A percentile compares a stretch with the other conserved stretches of the same genome.
Evolutionary conservation across 495 filamentous ascomycete genomes (phyloP).

Genomic region (Pyrenula aspistea): DNA sequence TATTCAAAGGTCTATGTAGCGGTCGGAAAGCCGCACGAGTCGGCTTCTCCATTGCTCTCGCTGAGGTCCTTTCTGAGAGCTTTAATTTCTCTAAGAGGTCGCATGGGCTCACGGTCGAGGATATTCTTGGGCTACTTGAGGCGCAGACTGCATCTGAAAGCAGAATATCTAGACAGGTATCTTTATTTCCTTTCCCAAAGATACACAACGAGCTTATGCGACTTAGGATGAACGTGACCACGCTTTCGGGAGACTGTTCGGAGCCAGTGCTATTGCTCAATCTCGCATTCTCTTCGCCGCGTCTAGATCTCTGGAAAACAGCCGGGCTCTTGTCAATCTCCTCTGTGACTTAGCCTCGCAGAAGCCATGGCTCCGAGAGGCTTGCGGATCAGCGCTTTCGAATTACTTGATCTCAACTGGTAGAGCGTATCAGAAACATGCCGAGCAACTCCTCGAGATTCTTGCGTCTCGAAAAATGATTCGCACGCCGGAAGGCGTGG

Average conservation of each 20-base stretch:
- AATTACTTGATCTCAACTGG: slow-evolving; percentile 31
- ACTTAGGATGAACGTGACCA: slow-evolving; percentile 73
- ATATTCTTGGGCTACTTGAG: slow-evolving; percentile 52
- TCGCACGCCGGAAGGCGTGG: slow-evolving; percentile 75
- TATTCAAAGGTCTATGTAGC: slow-evolving; percentile 83
- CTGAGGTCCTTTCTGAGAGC: slow-evolving; percentile 61
- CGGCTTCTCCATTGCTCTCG: slow-evolving; percentile 84
- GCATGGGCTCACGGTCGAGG: slow-evolving; percentile 27
- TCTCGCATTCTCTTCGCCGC: slow-evolving; percentile 57
- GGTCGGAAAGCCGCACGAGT: slow-evolving; percentile 78
- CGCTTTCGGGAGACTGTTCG: slow-evolving; percentile 75
- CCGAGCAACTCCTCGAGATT: slow-evolving; percentile 41
- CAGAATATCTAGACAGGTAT: slow-evolving; percentile 50
- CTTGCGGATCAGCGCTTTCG: slow-evolving; percentile 64
- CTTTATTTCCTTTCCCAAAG: neutral
- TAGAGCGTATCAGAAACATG: slow-evolving; percentile 16
- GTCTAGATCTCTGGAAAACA: slow-evolving; percentile 31
- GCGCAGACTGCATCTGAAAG: slow-evolving; percentile 53
- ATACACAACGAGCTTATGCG: neutral
- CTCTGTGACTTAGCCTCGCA: slow-evolving; percentile 43
- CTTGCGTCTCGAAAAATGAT: slow-evolving; percentile 52
- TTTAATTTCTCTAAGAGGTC: slow-evolving; percentile 17
- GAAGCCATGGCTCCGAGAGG: slow-evolving; percentile 81
- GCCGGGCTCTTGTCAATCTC: slow-evolving; percentile 44
- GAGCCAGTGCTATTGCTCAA: slow-evolving; percentile 71